Conservation (phyloP, 1,284 basidiomycete genomes). For the Baeospora myosura region DNA sequence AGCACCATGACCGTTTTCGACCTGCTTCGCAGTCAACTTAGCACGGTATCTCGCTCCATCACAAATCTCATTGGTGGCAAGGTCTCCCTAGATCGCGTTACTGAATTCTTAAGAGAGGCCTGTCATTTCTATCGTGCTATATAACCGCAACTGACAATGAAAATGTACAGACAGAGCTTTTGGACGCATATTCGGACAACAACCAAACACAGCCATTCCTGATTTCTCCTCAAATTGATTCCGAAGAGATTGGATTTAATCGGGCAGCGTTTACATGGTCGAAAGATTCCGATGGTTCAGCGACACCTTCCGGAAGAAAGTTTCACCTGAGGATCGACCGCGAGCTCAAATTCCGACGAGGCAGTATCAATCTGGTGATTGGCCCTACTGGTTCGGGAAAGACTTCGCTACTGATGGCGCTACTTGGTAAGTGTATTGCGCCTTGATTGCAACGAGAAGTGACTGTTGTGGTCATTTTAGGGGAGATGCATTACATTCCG, state of each 20-base stretch:
- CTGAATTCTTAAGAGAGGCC: conserved; percentile 30
- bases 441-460: conserved; percentile 20
- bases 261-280: not conserved
- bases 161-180: conserved; percentile 28
- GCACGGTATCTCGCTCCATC: conserved; percentile 22
- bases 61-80: conserved; percentile 12
- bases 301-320: not conserved
- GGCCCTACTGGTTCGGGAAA: conserved; percentile 40
- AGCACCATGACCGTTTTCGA: conserved; percentile 39
- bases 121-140: not conserved
- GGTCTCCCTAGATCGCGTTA: conserved; percentile 22
- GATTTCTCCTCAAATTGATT: not conserved
- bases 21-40: conserved; percentile 32
- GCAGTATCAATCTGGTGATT: conserved; percentile 41
- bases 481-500: conserved; percentile 60
- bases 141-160: not conserved
- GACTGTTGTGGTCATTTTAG: conserved; percentile 11
- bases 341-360: conserved; percentile 39
- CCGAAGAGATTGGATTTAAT: not conserved
- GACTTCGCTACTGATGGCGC: conserved; percentile 36
- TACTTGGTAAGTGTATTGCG: conserved; percentile 30
- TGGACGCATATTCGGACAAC: conserved; percentile 24
- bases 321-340: conserved; percentile 33
- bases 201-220: not conserved
- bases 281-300: not conserved